Conservation (phyloP, 2,329 filamentous ascomycete species). For the Plectosphaerella plurivora region DNA sequence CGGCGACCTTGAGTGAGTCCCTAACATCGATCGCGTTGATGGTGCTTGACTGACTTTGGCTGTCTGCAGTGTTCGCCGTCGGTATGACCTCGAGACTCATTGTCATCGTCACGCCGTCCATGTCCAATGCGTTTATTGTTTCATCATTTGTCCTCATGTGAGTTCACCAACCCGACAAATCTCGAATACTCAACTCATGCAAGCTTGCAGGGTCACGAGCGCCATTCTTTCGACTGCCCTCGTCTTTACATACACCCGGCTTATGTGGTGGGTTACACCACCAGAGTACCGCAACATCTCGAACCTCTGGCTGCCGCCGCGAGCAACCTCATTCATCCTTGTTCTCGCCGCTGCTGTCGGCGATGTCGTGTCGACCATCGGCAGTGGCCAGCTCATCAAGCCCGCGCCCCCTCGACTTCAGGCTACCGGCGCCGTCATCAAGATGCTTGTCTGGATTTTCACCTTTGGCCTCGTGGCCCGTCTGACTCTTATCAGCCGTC, state of each 20-base stretch:
- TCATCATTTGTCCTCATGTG: neutral
- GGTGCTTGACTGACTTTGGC: neutral
- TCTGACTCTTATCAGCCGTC: slow-evolving; percentile 5
- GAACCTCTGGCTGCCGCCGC: slow-evolving; percentile 8
- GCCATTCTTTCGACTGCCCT: slow-evolving; percentile 1
- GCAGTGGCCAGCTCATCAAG: slow-evolving; percentile 5
- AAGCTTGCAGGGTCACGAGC: neutral
- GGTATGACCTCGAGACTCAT: slow-evolving; percentile 1
- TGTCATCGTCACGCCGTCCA: neutral
- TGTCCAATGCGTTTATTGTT: neutral
- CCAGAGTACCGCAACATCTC: slow-evolving; percentile 2
- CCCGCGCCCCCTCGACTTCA: slow-evolving; percentile 1
- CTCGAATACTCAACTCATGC: neutral
- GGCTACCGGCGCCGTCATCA: slow-evolving; percentile 4
- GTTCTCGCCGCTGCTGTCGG: slow-evolving; percentile 2
- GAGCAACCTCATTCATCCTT: slow-evolving; percentile 4
- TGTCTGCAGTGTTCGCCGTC: neutral
- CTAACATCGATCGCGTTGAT: neutral
- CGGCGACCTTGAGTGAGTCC: neutral
- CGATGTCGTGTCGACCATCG: slow-evolving; percentile 4
- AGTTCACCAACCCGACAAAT: neutral
- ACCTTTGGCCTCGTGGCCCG: slow-evolving; percentile 4
- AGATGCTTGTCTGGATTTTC: slow-evolving; percentile 5
- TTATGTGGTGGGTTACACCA: slow-evolving; percentile 10
- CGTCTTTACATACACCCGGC: slow-evolving; percentile 10